Percentiles rank a stretch among this genome's conserved stretches.
Evolutionary conservation across 2,329 filamentous ascomycete genomes (phyloP).

Genomic region (Talaromyces pinophilus): DNA sequence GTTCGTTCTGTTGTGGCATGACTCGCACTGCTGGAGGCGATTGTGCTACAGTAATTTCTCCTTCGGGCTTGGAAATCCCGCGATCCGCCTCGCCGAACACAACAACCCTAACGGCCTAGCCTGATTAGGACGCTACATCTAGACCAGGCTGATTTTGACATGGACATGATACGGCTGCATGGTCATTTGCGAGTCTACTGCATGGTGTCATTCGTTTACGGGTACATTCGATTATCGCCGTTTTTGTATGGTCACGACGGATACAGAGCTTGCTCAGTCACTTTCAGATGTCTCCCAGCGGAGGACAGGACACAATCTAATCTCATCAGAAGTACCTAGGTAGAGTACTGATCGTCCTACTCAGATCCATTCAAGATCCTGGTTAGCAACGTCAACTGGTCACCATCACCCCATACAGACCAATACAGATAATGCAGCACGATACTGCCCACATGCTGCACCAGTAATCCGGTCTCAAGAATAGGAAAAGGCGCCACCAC

Average conservation of each 20-base stretch:
- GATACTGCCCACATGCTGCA: not conserved
- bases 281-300: not conserved
- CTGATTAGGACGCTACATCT: constrained; percentile 4
- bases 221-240: not conserved
- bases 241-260: not conserved
- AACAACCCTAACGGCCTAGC: constrained; percentile 1
- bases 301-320: not conserved
- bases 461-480: not conserved
- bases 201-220: not conserved
- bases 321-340: not conserved
- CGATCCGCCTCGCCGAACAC: constrained; percentile 1
- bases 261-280: not conserved
- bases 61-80: not conserved
- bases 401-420: not conserved
- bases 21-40: not conserved
- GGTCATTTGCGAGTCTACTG: not conserved
- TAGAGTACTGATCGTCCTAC: not conserved
- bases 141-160: constrained; percentile 14
- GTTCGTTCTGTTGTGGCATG: not conserved
- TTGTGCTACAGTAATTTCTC: not conserved
- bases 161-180: not conserved
- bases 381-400: not conserved
- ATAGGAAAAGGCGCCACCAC: not conserved
- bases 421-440: not conserved
- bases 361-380: not conserved